Percentiles rank a stretch among this genome's conserved stretches.
Conservation (phyloP, 1,284 basidiomycete genomes). For the Pholiota adiposa region DNA sequence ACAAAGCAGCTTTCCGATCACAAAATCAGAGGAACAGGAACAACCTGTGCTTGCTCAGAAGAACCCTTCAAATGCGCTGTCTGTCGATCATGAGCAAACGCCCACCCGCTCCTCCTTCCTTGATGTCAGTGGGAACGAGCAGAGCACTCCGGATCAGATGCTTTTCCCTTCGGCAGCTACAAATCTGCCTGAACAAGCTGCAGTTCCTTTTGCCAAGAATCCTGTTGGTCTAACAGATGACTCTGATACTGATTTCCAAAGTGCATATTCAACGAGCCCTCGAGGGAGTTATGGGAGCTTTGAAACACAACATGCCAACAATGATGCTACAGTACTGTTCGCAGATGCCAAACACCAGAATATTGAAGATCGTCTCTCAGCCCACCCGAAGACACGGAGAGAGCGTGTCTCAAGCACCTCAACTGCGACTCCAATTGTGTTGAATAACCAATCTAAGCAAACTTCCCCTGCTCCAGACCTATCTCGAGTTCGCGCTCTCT, state of each 20-base stretch:
- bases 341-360: constrained; percentile 18
- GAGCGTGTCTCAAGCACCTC: constrained; percentile 52
- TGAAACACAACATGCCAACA: constrained; percentile 28
- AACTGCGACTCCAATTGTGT: constrained; percentile 36
- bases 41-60: constrained; percentile 24
- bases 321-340: constrained; percentile 21
- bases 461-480: constrained; percentile 21
- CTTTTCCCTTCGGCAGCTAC: constrained; percentile 15
- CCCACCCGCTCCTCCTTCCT: constrained; percentile 41
- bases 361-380: constrained; percentile 28
- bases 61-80: constrained; percentile 19
- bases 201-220: constrained; percentile 45
- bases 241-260: constrained; percentile 84
- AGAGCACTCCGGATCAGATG: constrained; percentile 24
- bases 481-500: constrained; percentile 29
- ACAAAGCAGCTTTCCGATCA: constrained; percentile 36
- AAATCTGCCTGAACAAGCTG: constrained; percentile 37
- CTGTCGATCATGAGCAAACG: constrained; percentile 37
- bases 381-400: constrained; percentile 32
- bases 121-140: constrained; percentile 29
- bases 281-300: constrained; percentile 61
- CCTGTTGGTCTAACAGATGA: constrained; percentile 63
- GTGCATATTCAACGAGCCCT: constrained; percentile 77
- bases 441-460: constrained; percentile 27
- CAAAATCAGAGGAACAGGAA: constrained; percentile 30